Percentiles rank a stretch among this genome's conserved stretches.
These are phyloP conservation scores for Triticum urartu DNA, from an alignment of 176 grass and related monocot species.

Conservation along the genomic window DNA sequence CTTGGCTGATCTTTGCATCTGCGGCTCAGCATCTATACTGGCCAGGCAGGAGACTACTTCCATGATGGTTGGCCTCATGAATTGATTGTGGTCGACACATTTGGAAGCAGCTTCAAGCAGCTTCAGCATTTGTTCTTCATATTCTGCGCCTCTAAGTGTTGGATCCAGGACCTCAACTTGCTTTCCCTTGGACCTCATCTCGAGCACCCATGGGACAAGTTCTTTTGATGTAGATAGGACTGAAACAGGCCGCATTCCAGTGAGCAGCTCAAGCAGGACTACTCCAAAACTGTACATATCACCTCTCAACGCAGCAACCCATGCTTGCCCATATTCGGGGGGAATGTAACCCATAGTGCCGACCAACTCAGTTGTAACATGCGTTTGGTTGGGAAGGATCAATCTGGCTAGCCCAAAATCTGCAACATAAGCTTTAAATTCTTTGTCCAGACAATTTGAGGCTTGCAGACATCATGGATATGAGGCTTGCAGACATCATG, in stretches of 20 bases:
- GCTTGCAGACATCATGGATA: conserved; percentile 56
- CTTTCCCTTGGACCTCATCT: conserved; percentile 25
- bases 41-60: conserved; percentile 44
- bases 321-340: conserved; percentile 66
- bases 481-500: conserved; percentile 55
- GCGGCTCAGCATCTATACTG: background rate
- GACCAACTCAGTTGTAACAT: conserved; percentile 71
- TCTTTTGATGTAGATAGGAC: conserved; percentile 36
- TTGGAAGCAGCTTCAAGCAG: conserved; percentile 49
- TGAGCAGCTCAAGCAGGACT: conserved; percentile 63
- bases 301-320: conserved; percentile 59
- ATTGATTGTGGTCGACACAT: conserved; percentile 36
- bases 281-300: conserved; percentile 73
- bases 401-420: conserved; percentile 80
- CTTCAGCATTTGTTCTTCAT: conserved; percentile 54
- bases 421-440: conserved; percentile 63
- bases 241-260: conserved; percentile 44
- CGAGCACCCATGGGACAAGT: conserved; percentile 44
- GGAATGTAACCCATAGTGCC: conserved; percentile 80
- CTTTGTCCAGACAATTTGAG: conserved; percentile 61
- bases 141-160: background rate
- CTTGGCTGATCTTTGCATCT: background rate
- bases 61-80: conserved; percentile 42
- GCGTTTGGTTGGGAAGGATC: conserved; percentile 53
- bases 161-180: conserved; percentile 49